Evolutionary conservation across 352 stramenopile species (phyloP), one percentile per base, ranked within the genome.

Genomic region (Phytophthora podocarpi): DNA sequence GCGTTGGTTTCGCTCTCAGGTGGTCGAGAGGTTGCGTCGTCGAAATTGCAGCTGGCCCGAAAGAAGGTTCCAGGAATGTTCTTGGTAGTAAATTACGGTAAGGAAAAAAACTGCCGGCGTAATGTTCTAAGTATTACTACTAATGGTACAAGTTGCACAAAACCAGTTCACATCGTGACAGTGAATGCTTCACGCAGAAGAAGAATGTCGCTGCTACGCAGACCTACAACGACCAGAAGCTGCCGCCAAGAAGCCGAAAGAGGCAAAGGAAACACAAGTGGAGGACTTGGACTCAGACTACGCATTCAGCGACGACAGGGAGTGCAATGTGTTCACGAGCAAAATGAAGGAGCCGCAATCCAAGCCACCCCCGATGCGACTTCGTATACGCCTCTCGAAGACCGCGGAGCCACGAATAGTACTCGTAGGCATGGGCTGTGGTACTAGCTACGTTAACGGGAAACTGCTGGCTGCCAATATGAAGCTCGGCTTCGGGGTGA

Each of bases 81-180:
- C n/a, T n/a, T n/a, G n/a, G n/a, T n/a, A n/a, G n/a, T n/a, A n/a
- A n/a, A n/a, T n/a, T n/a, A n/a, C n/a, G n/a, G n/a, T n/a, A n/a
- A n/a, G n/a, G n/a, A n/a, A n/a, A n/a, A n/a, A n/a, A n/a, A n/a
- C n/a, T n/a, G n/a, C n/a, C n/a, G n/a, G n/a, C n/a, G n/a, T n/a
- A n/a, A n/a, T n/a, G n/a, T n/a, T n/a, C n/a, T n/a, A n/a, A n/a
- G n/a, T n/a, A n/a, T n/a, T n/a, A n/a, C n/a, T n/a, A n/a, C n/a
- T n/a, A n/a, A n/a, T 53, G 53, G 41, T 61, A 42, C 15, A 62
- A 49, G 23, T 15, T 62, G 15, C 54, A 54, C 27, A 48, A 62
- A 3, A 55, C 34, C 0, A 13, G 0, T 4, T 55, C 54, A 1
- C 31, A 55, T 36, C 49, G 42, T 28, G 54, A 62, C 18, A 42